Evolutionary conservation across 2,329 filamentous ascomycete genomes (phyloP), one percentile per base, ranked within the genome.

Genomic region (Drechslerella coelobrocha): DNA sequence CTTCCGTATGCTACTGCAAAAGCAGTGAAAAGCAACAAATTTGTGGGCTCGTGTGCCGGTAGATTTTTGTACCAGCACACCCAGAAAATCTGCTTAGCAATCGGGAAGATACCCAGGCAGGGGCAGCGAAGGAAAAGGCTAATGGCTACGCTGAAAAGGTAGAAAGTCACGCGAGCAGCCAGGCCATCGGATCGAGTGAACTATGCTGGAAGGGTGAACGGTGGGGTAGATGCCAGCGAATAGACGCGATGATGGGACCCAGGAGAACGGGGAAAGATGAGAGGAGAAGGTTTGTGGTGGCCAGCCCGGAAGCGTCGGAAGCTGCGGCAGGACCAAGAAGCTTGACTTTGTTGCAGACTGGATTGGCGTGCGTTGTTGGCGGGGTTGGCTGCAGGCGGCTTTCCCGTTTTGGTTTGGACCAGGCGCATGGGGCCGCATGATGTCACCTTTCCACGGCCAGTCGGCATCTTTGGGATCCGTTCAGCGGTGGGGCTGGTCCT

Each of bases 131-230:
- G 23, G 57, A 10, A 52, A 14, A 50, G 55, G 47, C 50, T 19
- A 39, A 45, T 17, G 41, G 41, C 41, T 54, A 59, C 53, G 53
- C 37, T 55, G 62, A 47, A 55, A 45, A 53, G 63, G n/a, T 21
- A 21, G 29, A 71, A 34, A 71, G 59, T 71, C 66, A 71, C 66
- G 41, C 66, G 66, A 71, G 59, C 66, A 63, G 48, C 45, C 26
- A 50, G 10, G 41, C 66, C 66, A 62, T 63, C 59, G 34, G 45
- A 48, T 34, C 53, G 34, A 23, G 48, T 31, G 19, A 3, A 39
- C 12, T 39, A 14, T 39, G 37, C 57, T 41, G 57, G 41, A 24
- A 55, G 52, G 37, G 48, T 24, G 24, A 27, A 48, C 54, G 37
- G 48, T 24, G 24, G 24, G 51, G 41, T 21, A 45, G 41, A 45